These are phyloP conservation scores for Chionographis japonica DNA, from an alignment of 106 monocot genomes.

Conservation along the genomic window DNA sequence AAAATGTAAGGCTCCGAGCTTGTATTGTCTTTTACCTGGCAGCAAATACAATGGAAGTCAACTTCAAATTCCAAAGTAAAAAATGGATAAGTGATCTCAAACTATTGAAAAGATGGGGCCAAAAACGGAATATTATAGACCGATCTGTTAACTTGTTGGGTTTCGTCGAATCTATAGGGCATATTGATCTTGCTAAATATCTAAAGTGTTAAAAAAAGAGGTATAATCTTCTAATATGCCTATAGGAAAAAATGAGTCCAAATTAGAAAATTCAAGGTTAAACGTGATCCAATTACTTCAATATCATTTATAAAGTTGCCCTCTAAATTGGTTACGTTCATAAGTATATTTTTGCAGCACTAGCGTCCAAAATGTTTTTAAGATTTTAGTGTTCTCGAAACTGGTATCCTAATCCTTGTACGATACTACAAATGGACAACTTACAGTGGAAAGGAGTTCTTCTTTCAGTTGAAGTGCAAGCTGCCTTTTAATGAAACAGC, in stretches of 20 bases:
- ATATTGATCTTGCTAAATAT: too few relatives aligned
- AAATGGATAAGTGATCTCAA: background rate
- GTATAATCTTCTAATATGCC: too few relatives aligned
- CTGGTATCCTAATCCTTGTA: background rate
- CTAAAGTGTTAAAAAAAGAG: too few relatives aligned
- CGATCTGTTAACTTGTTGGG: too few relatives aligned
- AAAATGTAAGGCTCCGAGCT: slow-evolving; percentile 74
- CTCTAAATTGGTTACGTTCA: too few relatives aligned
- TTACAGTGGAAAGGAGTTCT: slow-evolving; percentile 52
- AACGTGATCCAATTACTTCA: too few relatives aligned
- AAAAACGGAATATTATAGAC: too few relatives aligned
- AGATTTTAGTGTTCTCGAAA: too few relatives aligned
- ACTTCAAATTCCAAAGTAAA: background rate
- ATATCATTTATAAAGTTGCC: background rate
- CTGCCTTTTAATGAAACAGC: slow-evolving; percentile 57
- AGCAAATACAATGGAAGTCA: background rate
- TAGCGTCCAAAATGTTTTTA: background rate
- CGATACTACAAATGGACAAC: background rate
- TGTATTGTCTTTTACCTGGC: slow-evolving; percentile 65
- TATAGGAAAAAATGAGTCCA: too few relatives aligned
- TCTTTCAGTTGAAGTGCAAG: slow-evolving; percentile 53
- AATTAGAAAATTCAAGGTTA: too few relatives aligned
- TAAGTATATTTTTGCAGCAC: background rate
- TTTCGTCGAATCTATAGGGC: too few relatives aligned
- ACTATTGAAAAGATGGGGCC: too few relatives aligned